A percentile compares a stretch with the other conserved stretches of the same genome.
Conservation (phyloP, 345 rosid genomes). For the Theobroma cacao region DNA sequence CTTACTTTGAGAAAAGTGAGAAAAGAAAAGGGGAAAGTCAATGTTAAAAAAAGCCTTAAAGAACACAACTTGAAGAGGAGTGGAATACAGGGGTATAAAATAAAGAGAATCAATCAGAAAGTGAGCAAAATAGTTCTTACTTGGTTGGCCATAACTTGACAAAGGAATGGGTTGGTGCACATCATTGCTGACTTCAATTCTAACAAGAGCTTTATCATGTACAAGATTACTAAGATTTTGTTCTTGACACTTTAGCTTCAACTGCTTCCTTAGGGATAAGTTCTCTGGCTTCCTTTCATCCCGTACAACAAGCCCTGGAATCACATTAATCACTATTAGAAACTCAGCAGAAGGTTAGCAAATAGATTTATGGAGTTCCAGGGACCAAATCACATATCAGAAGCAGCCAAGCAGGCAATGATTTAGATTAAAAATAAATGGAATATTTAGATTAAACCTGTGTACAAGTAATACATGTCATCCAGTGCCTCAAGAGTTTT, state of each 20-base stretch:
- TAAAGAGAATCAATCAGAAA: not conserved
- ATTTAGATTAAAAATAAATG: conserved; percentile 4
- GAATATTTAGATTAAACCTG: conserved; percentile 51
- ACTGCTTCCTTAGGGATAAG: conserved; percentile 82
- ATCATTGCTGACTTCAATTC: conserved; percentile 43
- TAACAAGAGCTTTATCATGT: conserved; percentile 50
- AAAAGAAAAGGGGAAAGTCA: not conserved
- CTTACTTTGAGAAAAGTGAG: not conserved
- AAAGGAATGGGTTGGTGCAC: conserved; percentile 43
- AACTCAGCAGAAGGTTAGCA: conserved; percentile 3
- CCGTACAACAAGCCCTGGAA: conserved; percentile 55
- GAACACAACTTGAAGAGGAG: not conserved
- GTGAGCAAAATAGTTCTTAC: conserved; percentile 31
- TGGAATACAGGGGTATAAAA: not conserved
- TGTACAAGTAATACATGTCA: conserved; percentile 82
- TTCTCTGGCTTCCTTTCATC: conserved; percentile 62
- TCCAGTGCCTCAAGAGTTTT: conserved; percentile 94
- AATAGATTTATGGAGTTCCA: not conserved
- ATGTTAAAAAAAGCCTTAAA: not conserved
- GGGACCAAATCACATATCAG: conserved; percentile 3
- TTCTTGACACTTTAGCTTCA: conserved; percentile 89
- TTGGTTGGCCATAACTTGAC: conserved; percentile 40
- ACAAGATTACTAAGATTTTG: conserved; percentile 49
- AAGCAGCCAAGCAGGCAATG: conserved; percentile 1
- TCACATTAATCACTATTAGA: conserved; percentile 11